A percentile compares a stretch with the other conserved stretches of the same genome.
Conservation (phyloP, 768 basidiomycete genomes). For the Goffeauzyma gilvescens region DNA sequence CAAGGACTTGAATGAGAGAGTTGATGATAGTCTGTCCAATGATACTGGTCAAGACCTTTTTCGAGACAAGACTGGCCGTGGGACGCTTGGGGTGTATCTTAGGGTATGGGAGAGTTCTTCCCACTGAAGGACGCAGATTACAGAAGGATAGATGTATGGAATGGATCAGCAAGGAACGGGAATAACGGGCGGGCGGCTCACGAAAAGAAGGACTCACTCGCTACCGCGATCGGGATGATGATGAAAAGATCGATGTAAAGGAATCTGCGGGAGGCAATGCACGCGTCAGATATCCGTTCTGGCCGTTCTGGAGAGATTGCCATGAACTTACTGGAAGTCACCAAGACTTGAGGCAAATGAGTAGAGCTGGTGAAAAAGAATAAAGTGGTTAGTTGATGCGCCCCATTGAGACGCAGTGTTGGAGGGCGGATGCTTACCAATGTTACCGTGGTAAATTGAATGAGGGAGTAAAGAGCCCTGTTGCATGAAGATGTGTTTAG, state of each 20-base stretch:
- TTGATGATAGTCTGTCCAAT: slow-evolving; percentile 81
- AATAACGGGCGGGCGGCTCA: no score
- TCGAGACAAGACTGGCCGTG: slow-evolving; percentile 86
- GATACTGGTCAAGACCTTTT: slow-evolving; percentile 80
- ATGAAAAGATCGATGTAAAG: slow-evolving; percentile 95
- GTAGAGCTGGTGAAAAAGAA: slow-evolving; percentile 40
- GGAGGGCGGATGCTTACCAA: slow-evolving; percentile 30
- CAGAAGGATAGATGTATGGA: background rate
- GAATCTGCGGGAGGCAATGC: slow-evolving; percentile 38
- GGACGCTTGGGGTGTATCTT: slow-evolving; percentile 74
- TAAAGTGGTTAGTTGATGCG: background rate
- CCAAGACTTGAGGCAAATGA: slow-evolving; percentile 90
- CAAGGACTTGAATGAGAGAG: slow-evolving; percentile 61
- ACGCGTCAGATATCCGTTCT: no score
- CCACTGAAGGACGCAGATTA: slow-evolving; percentile 45
- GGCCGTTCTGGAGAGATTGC: no score
- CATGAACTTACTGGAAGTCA: slow-evolving; percentile 60
- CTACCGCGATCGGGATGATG: slow-evolving; percentile 88
- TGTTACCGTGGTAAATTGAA: slow-evolving; percentile 96
- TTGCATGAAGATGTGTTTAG: slow-evolving; percentile 6
- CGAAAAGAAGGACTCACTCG: slow-evolving; percentile 46
- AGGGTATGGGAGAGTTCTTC: slow-evolving; percentile 74
- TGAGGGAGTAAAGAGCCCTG: slow-evolving; percentile 95
- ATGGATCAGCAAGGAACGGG: no score
- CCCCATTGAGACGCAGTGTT: background rate